Evolutionary conservation across 768 basidiomycete species (phyloP), one percentile per base, ranked within the genome.

Genomic region (Tulasnella sp.): DNA sequence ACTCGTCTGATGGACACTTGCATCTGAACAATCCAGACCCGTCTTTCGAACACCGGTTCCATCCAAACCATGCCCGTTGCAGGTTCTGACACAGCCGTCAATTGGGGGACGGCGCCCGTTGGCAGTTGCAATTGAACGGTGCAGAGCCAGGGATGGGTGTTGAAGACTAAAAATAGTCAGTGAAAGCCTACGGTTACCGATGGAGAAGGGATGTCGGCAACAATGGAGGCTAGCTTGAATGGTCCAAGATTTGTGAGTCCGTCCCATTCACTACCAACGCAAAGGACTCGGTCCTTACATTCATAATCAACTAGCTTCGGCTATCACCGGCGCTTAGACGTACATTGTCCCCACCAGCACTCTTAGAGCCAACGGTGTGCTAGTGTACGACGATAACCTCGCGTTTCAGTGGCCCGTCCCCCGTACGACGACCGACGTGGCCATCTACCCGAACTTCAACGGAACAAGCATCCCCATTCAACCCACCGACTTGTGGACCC

Each of bases 81-180:
- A n/a, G n/a, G n/a, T n/a, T n/a, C n/a, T n/a, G n/a, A n/a, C n/a
- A n/a, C n/a, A n/a, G n/a, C n/a, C n/a, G n/a, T n/a, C n/a, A n/a
- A n/a, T n/a, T n/a, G n/a, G n/a, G n/a, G n/a, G n/a, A n/a, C n/a
- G n/a, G n/a, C n/a, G n/a, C 37, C 60, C 60, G 37, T 78, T 14
- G 48, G 50, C 4, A 78, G 77, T n/a, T 78, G 60, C 50, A 50
- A 78, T 58, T 78, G 77, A 50, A 78, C 77, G 31, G 50, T 78
- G 5, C 31, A 37, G 50, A 78, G 20, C 50, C n/a, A 37, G 31
- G 48, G 77, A 9, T 78, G 77, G 77, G 24, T 42, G 9, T 11
- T 76, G 41, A 76, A 48, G 28, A 48, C 54, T n/a, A 12, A 46
- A 40, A 69, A 69, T 58, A 54, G 48, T 24, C 44, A 41, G 44